Evolutionary conservation across 352 stramenopile species (phyloP).

Genomic region (Pythium biforme): DNA sequence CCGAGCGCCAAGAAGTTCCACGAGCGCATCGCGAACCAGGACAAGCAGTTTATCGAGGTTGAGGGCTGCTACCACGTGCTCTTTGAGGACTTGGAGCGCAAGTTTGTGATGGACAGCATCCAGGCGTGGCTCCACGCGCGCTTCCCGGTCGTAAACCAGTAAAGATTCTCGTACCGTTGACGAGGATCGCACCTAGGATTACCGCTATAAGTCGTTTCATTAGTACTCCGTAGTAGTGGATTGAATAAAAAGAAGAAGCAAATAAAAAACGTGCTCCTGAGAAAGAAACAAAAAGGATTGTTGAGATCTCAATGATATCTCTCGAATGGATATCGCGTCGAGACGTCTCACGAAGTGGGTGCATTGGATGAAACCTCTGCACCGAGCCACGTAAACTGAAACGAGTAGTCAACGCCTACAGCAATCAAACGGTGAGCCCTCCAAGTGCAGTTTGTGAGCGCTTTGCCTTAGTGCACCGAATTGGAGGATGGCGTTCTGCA

Average conservation of each 20-base stretch:
- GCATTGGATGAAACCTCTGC: background rate
- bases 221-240: no score
- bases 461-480: background rate
- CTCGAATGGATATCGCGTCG: background rate
- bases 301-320: no score
- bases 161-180: no score
- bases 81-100: conserved; percentile 62
- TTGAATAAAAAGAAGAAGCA: background rate
- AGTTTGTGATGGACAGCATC: conserved; percentile 44
- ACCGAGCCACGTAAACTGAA: conserved; percentile 10
- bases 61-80: conserved; percentile 54
- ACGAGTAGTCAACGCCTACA: conserved; percentile 14
- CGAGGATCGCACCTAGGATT: background rate
- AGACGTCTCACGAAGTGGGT: background rate
- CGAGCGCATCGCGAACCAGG: conserved; percentile 35
- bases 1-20: conserved; percentile 48
- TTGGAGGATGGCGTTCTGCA: background rate
- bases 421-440: background rate
- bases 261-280: background rate
- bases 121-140: conserved; percentile 44
- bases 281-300: no score
- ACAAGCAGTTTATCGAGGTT: conserved; percentile 68
- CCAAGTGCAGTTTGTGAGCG: no score
- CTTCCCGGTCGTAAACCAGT: conserved; percentile 23
- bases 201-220: background rate